A percentile compares a stretch with the other conserved stretches of the same genome.
phyloP scores from a whole-genome alignment of 2,329 filamentous ascomycete genomes.

The Thelonectria blattea region DNA sequence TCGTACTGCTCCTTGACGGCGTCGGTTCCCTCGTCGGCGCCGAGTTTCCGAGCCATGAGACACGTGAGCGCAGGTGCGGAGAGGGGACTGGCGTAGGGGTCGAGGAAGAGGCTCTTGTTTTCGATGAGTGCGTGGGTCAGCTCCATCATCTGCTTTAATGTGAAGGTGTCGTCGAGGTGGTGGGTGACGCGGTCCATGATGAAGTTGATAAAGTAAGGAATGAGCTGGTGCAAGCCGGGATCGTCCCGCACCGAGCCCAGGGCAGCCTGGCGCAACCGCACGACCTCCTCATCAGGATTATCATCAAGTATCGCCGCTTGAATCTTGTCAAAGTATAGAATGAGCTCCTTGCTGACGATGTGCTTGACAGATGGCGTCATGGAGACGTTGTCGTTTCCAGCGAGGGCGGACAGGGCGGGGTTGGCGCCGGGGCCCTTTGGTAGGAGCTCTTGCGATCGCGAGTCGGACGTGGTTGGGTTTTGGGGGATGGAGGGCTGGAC shows the following conservation, averaged over 20 bases:
- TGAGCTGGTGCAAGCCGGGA: constrained; percentile 90
- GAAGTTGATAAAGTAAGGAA: constrained; percentile 96
- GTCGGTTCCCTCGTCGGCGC: constrained; percentile 60
- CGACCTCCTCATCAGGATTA: constrained; percentile 77
- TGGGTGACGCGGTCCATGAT: constrained; percentile 96
- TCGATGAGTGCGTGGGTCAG: constrained; percentile 83
- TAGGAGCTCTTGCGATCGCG: constrained; percentile 81
- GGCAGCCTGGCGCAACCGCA: constrained; percentile 78
- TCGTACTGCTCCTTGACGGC: constrained; percentile 71
- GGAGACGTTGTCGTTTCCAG: constrained; percentile 81
- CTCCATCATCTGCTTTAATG: constrained; percentile 90
- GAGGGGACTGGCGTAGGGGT: constrained; percentile 67
- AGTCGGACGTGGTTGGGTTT: constrained; percentile 88
- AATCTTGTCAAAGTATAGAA: constrained; percentile 96
- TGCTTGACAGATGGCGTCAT: constrained; percentile 95
- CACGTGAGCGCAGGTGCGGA: constrained; percentile 91
- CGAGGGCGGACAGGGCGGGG: constrained; percentile 78
- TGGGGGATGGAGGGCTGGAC: constrained; percentile 96
- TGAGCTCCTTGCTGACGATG: constrained; percentile 92
- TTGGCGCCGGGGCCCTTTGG: constrained; percentile 91
- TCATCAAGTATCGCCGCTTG: constrained; percentile 88
- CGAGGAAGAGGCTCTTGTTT: constrained; percentile 78
- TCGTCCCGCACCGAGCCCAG: constrained; percentile 86
- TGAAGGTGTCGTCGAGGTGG: constrained; percentile 86
- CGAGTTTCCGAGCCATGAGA: constrained; percentile 78